These are phyloP conservation scores for Colletotrichum sp. DNA, from an alignment of 2,329 filamentous ascomycete genomes.

Conservation along the genomic window DNA sequence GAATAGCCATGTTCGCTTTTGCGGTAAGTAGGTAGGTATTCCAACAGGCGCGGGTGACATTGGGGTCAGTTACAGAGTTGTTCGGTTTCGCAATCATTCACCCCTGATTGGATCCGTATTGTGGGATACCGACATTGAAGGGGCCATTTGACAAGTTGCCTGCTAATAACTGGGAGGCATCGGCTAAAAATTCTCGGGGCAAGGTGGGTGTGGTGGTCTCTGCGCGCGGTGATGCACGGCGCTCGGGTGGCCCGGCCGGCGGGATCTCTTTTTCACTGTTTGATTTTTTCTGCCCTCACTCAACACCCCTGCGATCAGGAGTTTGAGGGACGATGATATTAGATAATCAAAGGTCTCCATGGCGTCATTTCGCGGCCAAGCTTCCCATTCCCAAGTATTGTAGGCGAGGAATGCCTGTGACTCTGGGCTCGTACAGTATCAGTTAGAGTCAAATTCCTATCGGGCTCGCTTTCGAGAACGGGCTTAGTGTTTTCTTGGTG, in stretches of 20 bases:
- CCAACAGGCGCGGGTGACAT: neutral
- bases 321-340: neutral
- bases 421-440: neutral
- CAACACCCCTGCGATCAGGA: neutral
- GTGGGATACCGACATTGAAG: constrained; percentile 8
- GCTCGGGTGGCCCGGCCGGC: neutral
- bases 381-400: neutral
- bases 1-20: neutral
- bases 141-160: neutral
- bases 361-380: neutral
- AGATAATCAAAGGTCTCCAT: neutral
- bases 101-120: neutral
- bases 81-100: neutral
- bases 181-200: neutral
- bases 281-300: neutral
- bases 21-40: neutral
- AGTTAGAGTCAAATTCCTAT: neutral
- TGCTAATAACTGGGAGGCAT: neutral
- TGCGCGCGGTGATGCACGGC: neutral
- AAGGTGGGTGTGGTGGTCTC: neutral
- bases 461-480: neutral
- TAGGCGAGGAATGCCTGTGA: neutral
- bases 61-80: neutral
- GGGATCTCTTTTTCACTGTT: neutral
- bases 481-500: neutral